Conservation (phyloP, 1,284 basidiomycete genomes). For the Cutaneotrichosporon daszewskae region DNA sequence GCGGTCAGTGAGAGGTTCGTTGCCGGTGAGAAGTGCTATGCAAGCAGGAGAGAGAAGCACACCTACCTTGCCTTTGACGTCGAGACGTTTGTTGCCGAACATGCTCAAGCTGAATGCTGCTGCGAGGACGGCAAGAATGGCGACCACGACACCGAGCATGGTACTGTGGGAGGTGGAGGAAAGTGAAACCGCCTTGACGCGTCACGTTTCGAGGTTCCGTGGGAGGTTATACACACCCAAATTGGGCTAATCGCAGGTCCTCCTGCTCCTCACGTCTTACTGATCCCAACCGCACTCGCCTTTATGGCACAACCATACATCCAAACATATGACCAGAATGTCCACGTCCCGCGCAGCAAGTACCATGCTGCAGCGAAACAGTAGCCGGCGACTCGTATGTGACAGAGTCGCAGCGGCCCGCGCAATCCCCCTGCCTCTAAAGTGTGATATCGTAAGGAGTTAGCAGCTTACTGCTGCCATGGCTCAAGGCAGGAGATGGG, state of each 20-base stretch:
- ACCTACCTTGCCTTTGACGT: conserved; percentile 43
- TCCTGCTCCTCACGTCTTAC: too few relatives aligned
- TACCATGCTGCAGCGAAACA: background rate
- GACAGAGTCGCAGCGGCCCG: background rate
- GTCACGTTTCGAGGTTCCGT: too few relatives aligned
- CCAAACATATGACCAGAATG: conserved; percentile 3
- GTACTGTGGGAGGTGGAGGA: background rate
- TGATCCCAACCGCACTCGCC: too few relatives aligned
- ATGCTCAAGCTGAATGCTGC: conserved; percentile 7
- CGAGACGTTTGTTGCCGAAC: conserved; percentile 10
- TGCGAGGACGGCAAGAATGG: conserved; percentile 4
- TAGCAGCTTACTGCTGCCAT: conserved; percentile 9
- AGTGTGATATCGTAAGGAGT: background rate
- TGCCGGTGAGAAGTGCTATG: too few relatives aligned
- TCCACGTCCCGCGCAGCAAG: background rate
- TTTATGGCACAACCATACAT: conserved; percentile 4
- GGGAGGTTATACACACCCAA: too few relatives aligned
- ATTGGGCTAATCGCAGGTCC: too few relatives aligned
- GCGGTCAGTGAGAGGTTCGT: background rate
- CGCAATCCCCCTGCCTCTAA: too few relatives aligned
- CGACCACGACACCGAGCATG: background rate
- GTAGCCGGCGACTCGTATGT: background rate
- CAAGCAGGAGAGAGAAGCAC: background rate
- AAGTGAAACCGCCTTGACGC: too few relatives aligned
- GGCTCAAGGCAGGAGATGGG: conserved; percentile 44